phyloP scores from a whole-genome alignment of 805 yeast species.

The Brettanomyces anomalus region DNA sequence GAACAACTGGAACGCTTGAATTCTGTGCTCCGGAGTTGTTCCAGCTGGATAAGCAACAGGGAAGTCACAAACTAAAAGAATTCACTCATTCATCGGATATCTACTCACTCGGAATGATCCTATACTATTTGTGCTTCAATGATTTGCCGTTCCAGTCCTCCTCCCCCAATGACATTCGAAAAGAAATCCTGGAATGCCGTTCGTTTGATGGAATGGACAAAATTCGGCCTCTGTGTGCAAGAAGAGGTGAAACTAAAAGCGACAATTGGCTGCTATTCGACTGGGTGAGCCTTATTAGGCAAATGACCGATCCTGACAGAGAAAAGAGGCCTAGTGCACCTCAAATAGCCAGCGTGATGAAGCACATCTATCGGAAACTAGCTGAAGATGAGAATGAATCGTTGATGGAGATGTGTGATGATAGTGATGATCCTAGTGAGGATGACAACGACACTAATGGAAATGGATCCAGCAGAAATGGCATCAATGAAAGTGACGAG shows the following conservation, averaged over 20 bases:
- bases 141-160: slow-evolving; percentile 47
- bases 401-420: too few relatives aligned
- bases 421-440: neutral
- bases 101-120: slow-evolving; percentile 77
- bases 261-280: slow-evolving; percentile 26
- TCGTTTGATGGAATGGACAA: slow-evolving; percentile 16
- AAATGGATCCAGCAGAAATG: neutral
- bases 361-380: slow-evolving; percentile 6
- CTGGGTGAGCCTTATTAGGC: slow-evolving; percentile 24
- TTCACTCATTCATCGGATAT: slow-evolving; percentile 70
- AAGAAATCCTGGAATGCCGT: slow-evolving; percentile 15
- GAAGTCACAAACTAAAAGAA: slow-evolving; percentile 30
- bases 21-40: slow-evolving; percentile 82
- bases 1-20: slow-evolving; percentile 82
- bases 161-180: slow-evolving; percentile 14
- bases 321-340: slow-evolving; percentile 34
- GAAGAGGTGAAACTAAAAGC: neutral
- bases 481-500: neutral
- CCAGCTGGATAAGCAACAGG: slow-evolving; percentile 20
- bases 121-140: slow-evolving; percentile 67
- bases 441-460: neutral
- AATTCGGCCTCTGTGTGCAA: slow-evolving; percentile 6
- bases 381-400: neutral
- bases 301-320: slow-evolving; percentile 23
- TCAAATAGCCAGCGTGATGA: slow-evolving; percentile 26